Percentiles rank a stretch among this genome's conserved stretches.
Evolutionary conservation across 768 basidiomycete species (phyloP).

Genomic region (Omphalotus guepiniiformis): DNA sequence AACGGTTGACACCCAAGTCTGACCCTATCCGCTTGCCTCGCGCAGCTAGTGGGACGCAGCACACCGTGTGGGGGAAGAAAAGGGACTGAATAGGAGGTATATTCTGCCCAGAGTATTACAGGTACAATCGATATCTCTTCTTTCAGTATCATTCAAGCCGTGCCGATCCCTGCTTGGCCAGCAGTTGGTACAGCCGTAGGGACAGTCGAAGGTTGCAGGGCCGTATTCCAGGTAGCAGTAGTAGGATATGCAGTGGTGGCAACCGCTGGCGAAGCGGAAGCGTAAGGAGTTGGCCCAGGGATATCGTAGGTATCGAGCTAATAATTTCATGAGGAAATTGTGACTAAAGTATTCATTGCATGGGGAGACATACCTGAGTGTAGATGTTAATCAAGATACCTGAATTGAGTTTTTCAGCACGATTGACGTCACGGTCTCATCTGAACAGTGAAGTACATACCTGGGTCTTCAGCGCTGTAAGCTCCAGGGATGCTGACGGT

Average conservation of each 20-base stretch:
- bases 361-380: not conserved
- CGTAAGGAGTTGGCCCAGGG: constrained; percentile 30
- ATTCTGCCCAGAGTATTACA: too few species aligned
- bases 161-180: too few species aligned
- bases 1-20: too few species aligned
- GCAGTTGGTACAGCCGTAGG: constrained; percentile 31
- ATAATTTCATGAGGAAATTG: not conserved
- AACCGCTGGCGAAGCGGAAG: constrained; percentile 32
- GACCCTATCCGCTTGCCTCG: too few species aligned
- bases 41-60: too few species aligned
- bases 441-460: constrained; percentile 24
- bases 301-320: not conserved
- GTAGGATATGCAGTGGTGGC: constrained; percentile 41
- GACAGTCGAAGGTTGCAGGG: constrained; percentile 40
- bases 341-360: not conserved
- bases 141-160: too few species aligned
- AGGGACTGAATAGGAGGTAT: too few species aligned
- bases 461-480: constrained; percentile 28
- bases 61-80: too few species aligned
- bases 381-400: constrained; percentile 10
- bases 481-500: constrained; percentile 34
- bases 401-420: not conserved
- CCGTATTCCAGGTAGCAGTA: constrained; percentile 48
- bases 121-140: too few species aligned
- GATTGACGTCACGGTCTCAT: not conserved